phyloP scores from a whole-genome alignment of 345 rosid genomes.

The Eucalyptus regnans region DNA sequence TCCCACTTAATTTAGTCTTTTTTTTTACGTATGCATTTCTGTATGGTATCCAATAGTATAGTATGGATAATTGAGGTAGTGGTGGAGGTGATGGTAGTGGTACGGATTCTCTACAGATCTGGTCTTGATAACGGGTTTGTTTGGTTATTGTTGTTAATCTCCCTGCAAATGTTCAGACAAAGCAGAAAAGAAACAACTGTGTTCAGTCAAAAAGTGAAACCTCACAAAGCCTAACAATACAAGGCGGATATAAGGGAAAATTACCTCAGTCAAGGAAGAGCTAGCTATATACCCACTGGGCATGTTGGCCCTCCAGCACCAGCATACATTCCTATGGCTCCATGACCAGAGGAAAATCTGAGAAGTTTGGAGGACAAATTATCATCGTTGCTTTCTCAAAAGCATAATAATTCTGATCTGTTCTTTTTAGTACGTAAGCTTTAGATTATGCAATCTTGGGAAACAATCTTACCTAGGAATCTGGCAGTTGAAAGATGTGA shows the following conservation, averaged over 20 bases:
- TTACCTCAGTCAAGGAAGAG: conserved; percentile 5
- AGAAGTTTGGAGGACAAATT: not conserved
- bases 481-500: conserved; percentile 70
- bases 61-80: not conserved
- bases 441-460: not conserved
- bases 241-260: not conserved
- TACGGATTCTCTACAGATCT: conserved; percentile 16
- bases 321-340: conserved; percentile 50
- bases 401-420: not conserved
- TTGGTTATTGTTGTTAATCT: conserved; percentile 18
- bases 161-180: conserved; percentile 9
- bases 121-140: conserved; percentile 1
- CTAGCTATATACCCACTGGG: conserved; percentile 73
- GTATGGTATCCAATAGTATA: conserved; percentile 41
- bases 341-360: conserved; percentile 59
- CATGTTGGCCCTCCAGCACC: conserved; percentile 76
- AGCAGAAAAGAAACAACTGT: not conserved
- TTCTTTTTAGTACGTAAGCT: not conserved
- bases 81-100: conserved; percentile 4
- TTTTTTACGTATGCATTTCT: conserved; percentile 3
- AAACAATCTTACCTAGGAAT: conserved; percentile 39
- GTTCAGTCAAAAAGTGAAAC: not conserved
- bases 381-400: not conserved
- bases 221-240: not conserved
- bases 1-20: conserved; percentile 31